A percentile compares a stretch with the other conserved stretches of the same genome.
These are phyloP conservation scores for Zygosaccharomyces siamensis DNA, from an alignment of 805 yeast genomes.

Conservation along the genomic window DNA sequence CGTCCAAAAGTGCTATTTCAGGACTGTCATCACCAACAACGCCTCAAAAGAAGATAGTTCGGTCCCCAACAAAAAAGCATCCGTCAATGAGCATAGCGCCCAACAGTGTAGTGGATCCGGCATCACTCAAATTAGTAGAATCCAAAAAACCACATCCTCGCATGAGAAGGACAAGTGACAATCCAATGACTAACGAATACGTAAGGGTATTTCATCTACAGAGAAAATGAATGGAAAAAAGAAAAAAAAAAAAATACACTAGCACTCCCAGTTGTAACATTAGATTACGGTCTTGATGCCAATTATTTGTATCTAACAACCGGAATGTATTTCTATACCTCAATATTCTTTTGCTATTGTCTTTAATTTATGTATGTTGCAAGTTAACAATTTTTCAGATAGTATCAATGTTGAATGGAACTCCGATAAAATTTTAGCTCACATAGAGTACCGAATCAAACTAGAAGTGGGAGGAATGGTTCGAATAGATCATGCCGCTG, in stretches of 20 bases:
- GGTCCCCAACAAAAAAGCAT: not conserved
- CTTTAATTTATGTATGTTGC: not conserved
- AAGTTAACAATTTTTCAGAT: constrained; percentile 2
- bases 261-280: constrained; percentile 1
- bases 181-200: constrained; percentile 28
- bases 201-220: constrained; percentile 32
- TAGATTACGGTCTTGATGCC: not conserved
- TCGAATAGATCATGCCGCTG: constrained; percentile 30
- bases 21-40: constrained; percentile 3
- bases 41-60: constrained; percentile 3
- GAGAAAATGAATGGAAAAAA: constrained; percentile 4
- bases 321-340: not conserved
- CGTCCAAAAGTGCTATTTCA: not conserved
- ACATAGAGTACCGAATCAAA: not conserved
- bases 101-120: constrained; percentile 3
- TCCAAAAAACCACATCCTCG: constrained; percentile 32
- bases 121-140: constrained; percentile 19
- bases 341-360: not conserved
- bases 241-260: too few relatives aligned
- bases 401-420: not conserved
- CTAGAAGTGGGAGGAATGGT: constrained; percentile 20
- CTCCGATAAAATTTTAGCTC: not conserved
- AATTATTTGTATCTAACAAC: not conserved
- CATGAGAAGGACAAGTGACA: constrained; percentile 29
- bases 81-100: not conserved